These are phyloP conservation scores for Trypanosoma melophagium DNA, from an alignment of 208 protist species.

Conservation along the genomic window DNA sequence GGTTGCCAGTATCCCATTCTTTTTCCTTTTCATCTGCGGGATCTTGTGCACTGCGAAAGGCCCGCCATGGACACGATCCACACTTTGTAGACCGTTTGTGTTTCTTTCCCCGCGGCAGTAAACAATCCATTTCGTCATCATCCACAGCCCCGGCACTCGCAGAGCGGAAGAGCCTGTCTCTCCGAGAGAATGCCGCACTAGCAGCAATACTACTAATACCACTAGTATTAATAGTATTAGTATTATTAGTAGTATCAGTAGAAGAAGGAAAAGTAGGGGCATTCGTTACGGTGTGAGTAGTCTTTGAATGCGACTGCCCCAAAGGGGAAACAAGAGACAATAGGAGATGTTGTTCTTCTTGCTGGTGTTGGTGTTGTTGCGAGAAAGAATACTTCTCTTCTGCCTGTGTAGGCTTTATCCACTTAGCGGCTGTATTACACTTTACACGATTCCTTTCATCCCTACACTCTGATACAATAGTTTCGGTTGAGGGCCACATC, in stretches of 20 bases:
- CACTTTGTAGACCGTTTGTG: background rate
- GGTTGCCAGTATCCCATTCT: background rate
- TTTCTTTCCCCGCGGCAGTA: background rate
- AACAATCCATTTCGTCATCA: background rate
- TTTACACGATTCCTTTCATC: background rate
- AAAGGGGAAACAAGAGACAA: background rate
- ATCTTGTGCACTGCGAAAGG: background rate
- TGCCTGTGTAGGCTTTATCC: background rate
- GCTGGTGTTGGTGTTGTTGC: background rate
- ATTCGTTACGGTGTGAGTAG: no score
- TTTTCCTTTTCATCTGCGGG: background rate
- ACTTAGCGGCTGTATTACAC: background rate
- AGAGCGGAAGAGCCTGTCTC: background rate
- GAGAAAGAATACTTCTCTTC: background rate
- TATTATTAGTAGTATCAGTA: background rate
- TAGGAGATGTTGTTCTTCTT: background rate
- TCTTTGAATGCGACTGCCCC: no score
- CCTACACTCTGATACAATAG: no score
- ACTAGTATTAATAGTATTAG: background rate
- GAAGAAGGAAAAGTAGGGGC: background rate
- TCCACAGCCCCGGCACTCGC: slow-evolving; percentile 9
- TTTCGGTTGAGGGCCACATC: background rate
- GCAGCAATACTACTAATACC: background rate
- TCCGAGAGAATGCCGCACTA: background rate
- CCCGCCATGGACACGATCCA: background rate